Evolutionary conservation across 257 asterid genomes (phyloP).

Genomic region (Rehmannia glutinosa): DNA sequence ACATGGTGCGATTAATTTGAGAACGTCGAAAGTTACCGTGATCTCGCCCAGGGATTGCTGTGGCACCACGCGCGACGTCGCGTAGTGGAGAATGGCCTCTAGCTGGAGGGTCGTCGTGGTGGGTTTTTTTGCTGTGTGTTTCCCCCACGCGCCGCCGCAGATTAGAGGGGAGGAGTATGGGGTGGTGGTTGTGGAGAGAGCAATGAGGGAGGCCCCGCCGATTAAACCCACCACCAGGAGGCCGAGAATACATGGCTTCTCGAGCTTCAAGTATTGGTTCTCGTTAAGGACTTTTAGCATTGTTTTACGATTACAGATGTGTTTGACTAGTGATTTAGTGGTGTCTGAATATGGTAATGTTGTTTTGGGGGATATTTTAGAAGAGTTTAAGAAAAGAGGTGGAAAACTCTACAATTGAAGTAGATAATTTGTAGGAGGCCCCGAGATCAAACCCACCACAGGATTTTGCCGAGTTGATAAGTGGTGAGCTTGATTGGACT

Average conservation of each 20-base stretch:
- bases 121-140: not conserved
- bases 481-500: no score
- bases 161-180: constrained; percentile 10
- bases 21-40: constrained; percentile 26
- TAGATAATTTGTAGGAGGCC: no score
- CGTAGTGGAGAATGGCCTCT: constrained; percentile 41
- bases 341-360: no score
- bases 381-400: no score
- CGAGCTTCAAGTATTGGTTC: constrained; percentile 16
- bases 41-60: constrained; percentile 45
- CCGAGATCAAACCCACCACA: no score
- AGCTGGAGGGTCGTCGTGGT: constrained; percentile 13
- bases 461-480: no score
- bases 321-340: no score
- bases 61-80: constrained; percentile 41
- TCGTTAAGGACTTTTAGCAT: constrained; percentile 23
- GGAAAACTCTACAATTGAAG: no score
- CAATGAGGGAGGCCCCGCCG: constrained; percentile 30
- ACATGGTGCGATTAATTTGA: constrained; percentile 27
- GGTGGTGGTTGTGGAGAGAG: not conserved
- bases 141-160: constrained; percentile 24
- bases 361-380: no score
- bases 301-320: not conserved
- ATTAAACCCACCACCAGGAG: constrained; percentile 29
- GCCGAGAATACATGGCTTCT: constrained; percentile 26